Evolutionary conservation across 2,329 filamentous ascomycete genomes (phyloP).

Genomic region (Aspergillus costaricaensis): DNA sequence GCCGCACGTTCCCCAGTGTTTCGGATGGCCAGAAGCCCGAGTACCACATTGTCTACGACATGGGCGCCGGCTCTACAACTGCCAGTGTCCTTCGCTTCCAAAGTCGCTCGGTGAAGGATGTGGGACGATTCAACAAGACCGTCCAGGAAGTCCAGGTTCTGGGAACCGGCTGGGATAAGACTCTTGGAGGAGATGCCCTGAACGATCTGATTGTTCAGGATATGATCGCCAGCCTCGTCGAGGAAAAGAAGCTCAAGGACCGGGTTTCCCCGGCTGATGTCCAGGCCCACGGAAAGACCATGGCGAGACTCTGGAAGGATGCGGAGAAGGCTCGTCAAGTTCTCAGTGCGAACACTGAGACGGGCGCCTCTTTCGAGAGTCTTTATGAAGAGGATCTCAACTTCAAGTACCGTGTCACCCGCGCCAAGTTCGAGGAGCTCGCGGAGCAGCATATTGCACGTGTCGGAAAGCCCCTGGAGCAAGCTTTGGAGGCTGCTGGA

Average conservation of each 20-base stretch:
- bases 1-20: conserved; percentile 81
- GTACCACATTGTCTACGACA: conserved; percentile 91
- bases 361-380: conserved; percentile 78
- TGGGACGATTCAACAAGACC: conserved; percentile 93
- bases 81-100: conserved; percentile 90
- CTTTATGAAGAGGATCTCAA: conserved; percentile 84
- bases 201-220: conserved; percentile 88
- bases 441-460: conserved; percentile 67
- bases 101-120: conserved; percentile 82
- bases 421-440: conserved; percentile 79
- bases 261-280: conserved; percentile 48
- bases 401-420: conserved; percentile 85
- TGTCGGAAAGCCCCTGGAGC: conserved; percentile 68
- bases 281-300: conserved; percentile 74
- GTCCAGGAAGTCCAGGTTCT: conserved; percentile 91
- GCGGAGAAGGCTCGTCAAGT: conserved; percentile 84
- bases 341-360: conserved; percentile 88
- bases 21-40: conserved; percentile 84
- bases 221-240: conserved; percentile 78
- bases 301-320: conserved; percentile 91
- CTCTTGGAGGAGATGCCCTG: conserved; percentile 83
- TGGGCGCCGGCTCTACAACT: conserved; percentile 93
- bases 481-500: conserved; percentile 72
- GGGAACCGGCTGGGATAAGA: conserved; percentile 84
- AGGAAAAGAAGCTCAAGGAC: conserved; percentile 58